These are phyloP conservation scores for Prunus davidiana DNA, from an alignment of 306 rosid species.

Conservation along the genomic window DNA sequence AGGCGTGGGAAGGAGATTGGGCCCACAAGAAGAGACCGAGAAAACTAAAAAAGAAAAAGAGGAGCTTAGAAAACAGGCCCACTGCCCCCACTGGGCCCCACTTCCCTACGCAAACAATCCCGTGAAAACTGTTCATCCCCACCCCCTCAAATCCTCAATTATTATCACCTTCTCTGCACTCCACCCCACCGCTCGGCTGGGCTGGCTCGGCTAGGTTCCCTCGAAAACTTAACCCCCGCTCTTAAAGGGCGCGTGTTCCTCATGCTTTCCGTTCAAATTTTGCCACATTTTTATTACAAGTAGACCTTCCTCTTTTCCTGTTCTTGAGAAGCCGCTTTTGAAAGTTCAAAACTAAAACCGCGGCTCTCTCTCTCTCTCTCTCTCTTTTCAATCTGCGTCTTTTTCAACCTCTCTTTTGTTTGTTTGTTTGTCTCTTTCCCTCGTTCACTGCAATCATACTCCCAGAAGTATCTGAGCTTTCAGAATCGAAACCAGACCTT, in stretches of 20 bases:
- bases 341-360: constrained; percentile 7
- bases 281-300: not conserved
- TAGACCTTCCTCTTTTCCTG: not conserved
- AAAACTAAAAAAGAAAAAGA: not conserved
- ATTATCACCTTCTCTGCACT: constrained; percentile 16
- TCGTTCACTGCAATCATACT: not conserved
- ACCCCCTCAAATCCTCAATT: constrained; percentile 14
- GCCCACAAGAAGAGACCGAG: not conserved
- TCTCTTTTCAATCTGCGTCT: not conserved
- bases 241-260: constrained; percentile 26
- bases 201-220: not conserved
- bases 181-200: constrained; percentile 8
- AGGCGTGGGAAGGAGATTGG: not conserved
- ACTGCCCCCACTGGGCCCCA: constrained; percentile 9
- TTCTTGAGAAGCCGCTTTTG: constrained; percentile 7
- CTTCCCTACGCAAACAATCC: not conserved
- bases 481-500: constrained; percentile 15
- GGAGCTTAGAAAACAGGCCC: not conserved
- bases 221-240: not conserved
- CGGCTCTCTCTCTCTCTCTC: constrained; percentile 14
- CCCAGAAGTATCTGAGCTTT: constrained; percentile 2
- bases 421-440: constrained; percentile 10
- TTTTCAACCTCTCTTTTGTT: not conserved
- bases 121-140: not conserved
- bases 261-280: constrained; percentile 36